Evolutionary conservation across 306 rosid species (phyloP).

Genomic region (Medicago arabica): DNA sequence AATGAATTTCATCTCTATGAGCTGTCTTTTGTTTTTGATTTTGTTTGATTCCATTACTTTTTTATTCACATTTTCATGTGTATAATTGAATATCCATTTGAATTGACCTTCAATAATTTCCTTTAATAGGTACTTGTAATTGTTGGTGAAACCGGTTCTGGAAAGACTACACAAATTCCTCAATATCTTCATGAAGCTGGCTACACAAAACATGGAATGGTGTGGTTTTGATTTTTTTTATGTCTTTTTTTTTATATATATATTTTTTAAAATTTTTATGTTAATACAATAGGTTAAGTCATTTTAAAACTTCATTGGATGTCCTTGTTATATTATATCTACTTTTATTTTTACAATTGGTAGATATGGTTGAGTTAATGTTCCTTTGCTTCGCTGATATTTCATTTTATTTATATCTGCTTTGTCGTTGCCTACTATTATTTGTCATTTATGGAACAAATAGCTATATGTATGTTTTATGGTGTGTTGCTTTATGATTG

Average conservation of each 20-base stretch:
- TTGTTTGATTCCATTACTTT: constrained; percentile 11
- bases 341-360: constrained; percentile 20
- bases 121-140: constrained; percentile 82
- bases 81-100: constrained; percentile 29
- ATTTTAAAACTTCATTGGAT: constrained; percentile 18
- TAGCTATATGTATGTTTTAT: constrained; percentile 31
- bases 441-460: constrained; percentile 21
- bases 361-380: constrained; percentile 21
- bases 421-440: not conserved
- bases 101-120: constrained; percentile 32
- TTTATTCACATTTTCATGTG: not conserved
- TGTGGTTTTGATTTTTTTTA: constrained; percentile 36
- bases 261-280: not conserved
- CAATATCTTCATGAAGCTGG: constrained; percentile 99
- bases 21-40: constrained; percentile 6
- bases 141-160: constrained; percentile 99
- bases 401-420: constrained; percentile 33
- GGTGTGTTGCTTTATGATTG: not conserved
- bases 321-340: constrained; percentile 17
- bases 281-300: constrained; percentile 26
- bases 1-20: constrained; percentile 29
- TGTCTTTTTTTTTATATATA: not conserved
- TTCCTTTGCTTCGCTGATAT: not conserved
- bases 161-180: constrained; percentile 96
- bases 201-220: constrained; percentile 92